Evolutionary conservation across 345 rosid species (phyloP).

Genomic region (Sonneratia alba): DNA sequence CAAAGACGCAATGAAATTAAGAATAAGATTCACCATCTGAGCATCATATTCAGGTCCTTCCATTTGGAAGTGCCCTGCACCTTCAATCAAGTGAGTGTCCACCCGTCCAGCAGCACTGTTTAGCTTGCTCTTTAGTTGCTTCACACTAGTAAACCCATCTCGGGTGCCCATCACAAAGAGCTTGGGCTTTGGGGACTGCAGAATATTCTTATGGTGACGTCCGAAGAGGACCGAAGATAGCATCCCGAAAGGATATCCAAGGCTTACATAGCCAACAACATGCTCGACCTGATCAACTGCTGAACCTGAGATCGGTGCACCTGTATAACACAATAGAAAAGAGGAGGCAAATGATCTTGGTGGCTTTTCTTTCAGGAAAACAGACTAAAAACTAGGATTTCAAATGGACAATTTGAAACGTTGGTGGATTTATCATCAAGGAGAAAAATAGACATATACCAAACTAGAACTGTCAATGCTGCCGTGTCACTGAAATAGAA

Average conservation of each 20-base stretch:
- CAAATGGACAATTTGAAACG: background rate
- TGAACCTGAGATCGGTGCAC: slow-evolving; percentile 94
- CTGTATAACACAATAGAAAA: slow-evolving; percentile 25
- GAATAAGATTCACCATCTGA: slow-evolving; percentile 59
- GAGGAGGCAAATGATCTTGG: background rate
- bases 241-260: slow-evolving; percentile 88
- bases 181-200: slow-evolving; percentile 68
- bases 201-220: slow-evolving; percentile 70
- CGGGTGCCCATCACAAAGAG: slow-evolving; percentile 89
- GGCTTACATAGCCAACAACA: slow-evolving; percentile 69
- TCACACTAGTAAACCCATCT: slow-evolving; percentile 88
- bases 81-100: slow-evolving; percentile 71
- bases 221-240: slow-evolving; percentile 78
- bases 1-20: slow-evolving; percentile 46
- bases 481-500: background rate
- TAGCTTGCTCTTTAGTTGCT: slow-evolving; percentile 78
- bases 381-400: background rate
- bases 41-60: slow-evolving; percentile 83
- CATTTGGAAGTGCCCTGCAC: slow-evolving; percentile 89
- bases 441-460: background rate
- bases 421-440: background rate
- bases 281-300: slow-evolving; percentile 68
- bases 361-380: background rate
- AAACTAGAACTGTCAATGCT: background rate
- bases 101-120: slow-evolving; percentile 49